These are phyloP conservation scores for Daldinia loculata DNA, from an alignment of 495 filamentous ascomycete genomes.

Conservation along the genomic window DNA sequence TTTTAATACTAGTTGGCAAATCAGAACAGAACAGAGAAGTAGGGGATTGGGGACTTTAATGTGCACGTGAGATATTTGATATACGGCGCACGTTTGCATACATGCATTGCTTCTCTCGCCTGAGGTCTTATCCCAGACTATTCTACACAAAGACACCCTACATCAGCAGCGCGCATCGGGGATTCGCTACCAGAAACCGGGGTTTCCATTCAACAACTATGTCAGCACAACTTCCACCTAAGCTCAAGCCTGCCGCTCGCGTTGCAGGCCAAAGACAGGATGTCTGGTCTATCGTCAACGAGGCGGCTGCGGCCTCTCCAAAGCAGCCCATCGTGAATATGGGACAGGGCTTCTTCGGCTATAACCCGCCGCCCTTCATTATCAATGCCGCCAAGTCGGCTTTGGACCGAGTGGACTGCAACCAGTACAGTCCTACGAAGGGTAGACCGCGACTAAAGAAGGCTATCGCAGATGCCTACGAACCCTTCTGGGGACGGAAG, in stretches of 20 bases:
- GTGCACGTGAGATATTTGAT: constrained; percentile 18
- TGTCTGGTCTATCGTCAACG: constrained; percentile 98
- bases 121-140: constrained; percentile 19
- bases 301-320: constrained; percentile 82
- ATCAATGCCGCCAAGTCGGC: constrained; percentile 89
- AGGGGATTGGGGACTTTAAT: background rate
- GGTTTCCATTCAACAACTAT: constrained; percentile 45
- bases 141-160: constrained; percentile 6
- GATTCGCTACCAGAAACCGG: constrained; percentile 10
- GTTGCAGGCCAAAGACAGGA: constrained; percentile 87
- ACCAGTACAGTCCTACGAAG: constrained; percentile 97
- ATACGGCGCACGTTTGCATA: constrained; percentile 8
- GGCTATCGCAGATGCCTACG: constrained; percentile 89
- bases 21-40: background rate
- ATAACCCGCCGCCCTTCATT: constrained; percentile 94
- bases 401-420: constrained; percentile 93
- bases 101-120: constrained; percentile 30
- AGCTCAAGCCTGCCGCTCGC: constrained; percentile 74
- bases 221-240: constrained; percentile 41
- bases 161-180: constrained; percentile 5
- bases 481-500: constrained; percentile 79
- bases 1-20: background rate
- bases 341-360: constrained; percentile 98
- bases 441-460: constrained; percentile 90
- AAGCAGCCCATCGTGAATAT: constrained; percentile 93